A percentile compares a stretch with the other conserved stretches of the same genome.
Evolutionary conservation across 2,329 filamentous ascomycete species (phyloP).

Genomic region (Aspergillus spinulosporus): DNA sequence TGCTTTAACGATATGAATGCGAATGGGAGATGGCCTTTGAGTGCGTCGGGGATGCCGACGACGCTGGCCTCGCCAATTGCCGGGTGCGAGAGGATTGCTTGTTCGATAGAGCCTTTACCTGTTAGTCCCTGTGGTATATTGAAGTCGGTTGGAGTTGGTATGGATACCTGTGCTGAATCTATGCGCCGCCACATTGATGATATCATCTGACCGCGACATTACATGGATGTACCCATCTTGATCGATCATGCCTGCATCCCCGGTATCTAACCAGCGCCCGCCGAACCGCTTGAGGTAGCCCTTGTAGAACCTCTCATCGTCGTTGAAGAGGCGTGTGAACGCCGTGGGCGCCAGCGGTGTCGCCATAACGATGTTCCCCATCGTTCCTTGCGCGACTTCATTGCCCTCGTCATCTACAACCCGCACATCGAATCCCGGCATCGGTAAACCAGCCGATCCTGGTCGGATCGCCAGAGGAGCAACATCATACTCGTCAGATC

Average conservation of each 20-base stretch:
- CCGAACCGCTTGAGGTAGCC: slow-evolving; percentile 80
- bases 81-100: slow-evolving; percentile 81
- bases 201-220: slow-evolving; percentile 72
- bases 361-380: slow-evolving; percentile 89
- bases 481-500: slow-evolving; percentile 22
- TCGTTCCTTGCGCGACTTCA: slow-evolving; percentile 68
- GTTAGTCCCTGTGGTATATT: not conserved
- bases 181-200: slow-evolving; percentile 95
- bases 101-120: slow-evolving; percentile 73
- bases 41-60: slow-evolving; percentile 76
- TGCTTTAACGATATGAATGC: slow-evolving; percentile 70
- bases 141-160: no score
- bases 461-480: slow-evolving; percentile 67
- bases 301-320: slow-evolving; percentile 81
- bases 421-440: slow-evolving; percentile 87
- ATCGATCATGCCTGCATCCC: slow-evolving; percentile 86
- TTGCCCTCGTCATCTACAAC: slow-evolving; percentile 78
- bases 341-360: slow-evolving; percentile 82
- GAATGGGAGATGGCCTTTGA: slow-evolving; percentile 91
- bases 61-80: slow-evolving; percentile 81
- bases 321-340: slow-evolving; percentile 81
- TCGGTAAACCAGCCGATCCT: slow-evolving; percentile 84
- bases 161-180: slow-evolving; percentile 75
- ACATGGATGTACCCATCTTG: slow-evolving; percentile 65
- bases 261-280: slow-evolving; percentile 85